phyloP scores from a whole-genome alignment of 352 stramenopile species.

The Phytophthora lateralis region DNA sequence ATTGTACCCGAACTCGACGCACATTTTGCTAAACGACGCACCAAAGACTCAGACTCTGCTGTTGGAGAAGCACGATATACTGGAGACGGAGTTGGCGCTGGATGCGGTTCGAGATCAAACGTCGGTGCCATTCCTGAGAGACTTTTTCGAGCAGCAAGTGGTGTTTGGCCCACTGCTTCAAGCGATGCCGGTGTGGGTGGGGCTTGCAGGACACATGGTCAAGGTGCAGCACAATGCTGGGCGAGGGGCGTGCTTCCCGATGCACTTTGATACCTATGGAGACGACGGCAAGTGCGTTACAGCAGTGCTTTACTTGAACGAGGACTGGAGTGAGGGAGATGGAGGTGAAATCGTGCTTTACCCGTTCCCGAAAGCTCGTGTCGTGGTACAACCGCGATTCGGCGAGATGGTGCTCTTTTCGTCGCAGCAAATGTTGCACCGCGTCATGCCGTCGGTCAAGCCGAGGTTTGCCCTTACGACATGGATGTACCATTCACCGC shows the following conservation, averaged over 20 bases:
- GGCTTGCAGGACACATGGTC: slow-evolving; percentile 58
- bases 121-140: slow-evolving; percentile 48
- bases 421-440: slow-evolving; percentile 81
- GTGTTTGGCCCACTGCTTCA: slow-evolving; percentile 50
- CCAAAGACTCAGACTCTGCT: slow-evolving; percentile 45
- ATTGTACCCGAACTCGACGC: slow-evolving; percentile 81
- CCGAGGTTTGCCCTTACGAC: slow-evolving; percentile 71
- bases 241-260: slow-evolving; percentile 78
- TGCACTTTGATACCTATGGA: slow-evolving; percentile 88
- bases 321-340: slow-evolving; percentile 68
- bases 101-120: slow-evolving; percentile 29
- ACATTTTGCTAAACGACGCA: slow-evolving; percentile 58
- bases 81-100: slow-evolving; percentile 81
- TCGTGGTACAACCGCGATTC: slow-evolving; percentile 59
- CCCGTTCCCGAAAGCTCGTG: slow-evolving; percentile 65
- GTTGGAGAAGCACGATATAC: slow-evolving; percentile 79
- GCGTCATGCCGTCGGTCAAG: slow-evolving; percentile 56
- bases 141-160: slow-evolving; percentile 67
- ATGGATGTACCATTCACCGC: slow-evolving; percentile 63
- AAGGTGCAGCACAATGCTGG: slow-evolving; percentile 87
- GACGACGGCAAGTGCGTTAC: slow-evolving; percentile 86
- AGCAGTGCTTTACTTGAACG: slow-evolving; percentile 86
- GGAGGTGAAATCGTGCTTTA: slow-evolving; percentile 85
- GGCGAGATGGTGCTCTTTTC: slow-evolving; percentile 81
- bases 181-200: slow-evolving; percentile 48